Evolutionary conservation across 2,329 filamentous ascomycete genomes (phyloP).

Genomic region (Beauveria bassiana): DNA sequence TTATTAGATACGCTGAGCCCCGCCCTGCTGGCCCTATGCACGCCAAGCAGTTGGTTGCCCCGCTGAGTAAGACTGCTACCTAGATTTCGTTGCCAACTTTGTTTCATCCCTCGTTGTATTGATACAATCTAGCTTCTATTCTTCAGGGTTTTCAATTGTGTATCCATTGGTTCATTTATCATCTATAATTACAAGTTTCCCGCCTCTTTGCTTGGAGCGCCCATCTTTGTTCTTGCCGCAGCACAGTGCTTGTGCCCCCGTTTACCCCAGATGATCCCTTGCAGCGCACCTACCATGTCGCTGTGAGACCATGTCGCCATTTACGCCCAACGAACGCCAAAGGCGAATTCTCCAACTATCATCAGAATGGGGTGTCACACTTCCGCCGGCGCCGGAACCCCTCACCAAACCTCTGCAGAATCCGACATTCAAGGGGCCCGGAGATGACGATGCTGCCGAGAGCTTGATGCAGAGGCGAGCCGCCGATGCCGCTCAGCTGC

Average conservation of each 20-base stretch:
- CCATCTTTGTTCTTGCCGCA: neutral
- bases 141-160: neutral
- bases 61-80: slow-evolving; percentile 8
- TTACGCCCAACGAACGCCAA: slow-evolving; percentile 30
- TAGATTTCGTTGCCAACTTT: neutral
- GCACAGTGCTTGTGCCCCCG: neutral
- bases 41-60: neutral
- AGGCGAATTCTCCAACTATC: slow-evolving; percentile 43
- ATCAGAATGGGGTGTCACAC: slow-evolving; percentile 40
- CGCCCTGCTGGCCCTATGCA: neutral
- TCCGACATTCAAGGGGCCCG: slow-evolving; percentile 35
- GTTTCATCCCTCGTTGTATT: slow-evolving; percentile 7
- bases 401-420: slow-evolving; percentile 34
- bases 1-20: slow-evolving; percentile 3
- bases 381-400: slow-evolving; percentile 32
- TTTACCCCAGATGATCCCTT: neutral
- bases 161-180: neutral
- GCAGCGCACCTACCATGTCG: neutral
- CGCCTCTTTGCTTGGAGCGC: neutral
- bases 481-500: slow-evolving; percentile 25
- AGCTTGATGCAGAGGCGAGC: slow-evolving; percentile 42
- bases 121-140: neutral
- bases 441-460: slow-evolving; percentile 46
- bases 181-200: neutral
- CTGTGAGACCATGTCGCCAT: slow-evolving; percentile 7